phyloP scores from a whole-genome alignment of 345 rosid genomes.

The Trapa incisa region DNA sequence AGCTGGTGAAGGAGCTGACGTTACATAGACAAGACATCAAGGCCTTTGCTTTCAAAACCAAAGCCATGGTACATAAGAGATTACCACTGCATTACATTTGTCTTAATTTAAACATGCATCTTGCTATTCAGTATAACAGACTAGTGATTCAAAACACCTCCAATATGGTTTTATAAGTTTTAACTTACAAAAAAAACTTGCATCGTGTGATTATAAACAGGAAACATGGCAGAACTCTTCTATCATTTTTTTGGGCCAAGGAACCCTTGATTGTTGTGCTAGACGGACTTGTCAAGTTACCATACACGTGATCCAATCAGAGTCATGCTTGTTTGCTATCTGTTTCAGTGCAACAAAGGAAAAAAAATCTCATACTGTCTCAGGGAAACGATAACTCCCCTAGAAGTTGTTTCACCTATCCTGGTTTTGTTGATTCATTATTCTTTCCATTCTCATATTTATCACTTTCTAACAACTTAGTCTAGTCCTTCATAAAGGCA shows the following conservation, averaged over 20 bases:
- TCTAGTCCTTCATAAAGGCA: neutral
- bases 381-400: neutral
- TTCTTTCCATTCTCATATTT: neutral
- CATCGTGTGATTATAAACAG: neutral
- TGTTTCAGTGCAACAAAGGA: neutral
- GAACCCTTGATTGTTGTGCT: neutral
- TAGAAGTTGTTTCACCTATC: neutral
- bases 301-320: neutral
- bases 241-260: too few species aligned
- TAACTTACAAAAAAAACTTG: too few species aligned
- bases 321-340: neutral
- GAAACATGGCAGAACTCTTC: neutral
- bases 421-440: neutral
- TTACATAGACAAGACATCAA: constrained; percentile 49
- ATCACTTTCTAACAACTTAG: neutral
- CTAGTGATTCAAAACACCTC: too few species aligned
- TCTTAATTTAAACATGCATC: neutral
- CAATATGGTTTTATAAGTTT: too few species aligned
- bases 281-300: neutral
- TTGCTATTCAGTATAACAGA: neutral
- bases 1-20: constrained; percentile 59
- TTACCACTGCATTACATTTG: neutral
- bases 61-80: constrained; percentile 51
- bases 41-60: constrained; percentile 65
- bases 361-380: neutral